phyloP scores from a whole-genome alignment of 306 rosid genomes.

The Astragalus glycyphyllos region DNA sequence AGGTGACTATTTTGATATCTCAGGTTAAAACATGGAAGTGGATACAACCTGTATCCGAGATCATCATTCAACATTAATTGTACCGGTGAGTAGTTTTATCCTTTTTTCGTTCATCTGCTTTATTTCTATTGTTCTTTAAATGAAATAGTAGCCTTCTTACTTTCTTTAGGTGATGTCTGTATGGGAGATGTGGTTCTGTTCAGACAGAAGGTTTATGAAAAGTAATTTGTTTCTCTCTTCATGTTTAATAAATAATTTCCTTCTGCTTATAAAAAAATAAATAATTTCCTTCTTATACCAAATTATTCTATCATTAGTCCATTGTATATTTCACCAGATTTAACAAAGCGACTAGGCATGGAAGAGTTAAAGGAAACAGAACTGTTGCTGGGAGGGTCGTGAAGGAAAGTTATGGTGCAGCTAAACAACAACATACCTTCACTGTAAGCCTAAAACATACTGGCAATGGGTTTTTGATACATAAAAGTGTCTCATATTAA shows the following conservation, averaged over 20 bases:
- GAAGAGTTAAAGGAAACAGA: slow-evolving; percentile 65
- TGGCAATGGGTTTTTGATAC: slow-evolving; percentile 14
- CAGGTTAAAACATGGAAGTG: slow-evolving; percentile 67
- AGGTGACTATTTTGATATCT: slow-evolving; percentile 25
- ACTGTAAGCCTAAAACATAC: slow-evolving; percentile 58
- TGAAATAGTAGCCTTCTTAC: slow-evolving; percentile 18
- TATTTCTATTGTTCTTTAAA: slow-evolving; percentile 36
- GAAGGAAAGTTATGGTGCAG: slow-evolving; percentile 84
- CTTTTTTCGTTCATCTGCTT: slow-evolving; percentile 15
- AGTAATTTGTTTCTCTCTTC: slow-evolving; percentile 49
- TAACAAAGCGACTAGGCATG: slow-evolving; percentile 65
- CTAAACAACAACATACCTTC: slow-evolving; percentile 84
- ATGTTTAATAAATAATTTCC: slow-evolving; percentile 26
- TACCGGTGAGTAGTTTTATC: slow-evolving; percentile 57
- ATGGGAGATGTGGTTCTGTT: slow-evolving; percentile 81
- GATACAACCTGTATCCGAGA: slow-evolving; percentile 66
- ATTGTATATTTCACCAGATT: slow-evolving; percentile 56
- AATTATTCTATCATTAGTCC: slow-evolving; percentile 5
- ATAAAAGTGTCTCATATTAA: background rate
- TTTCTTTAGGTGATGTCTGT: slow-evolving; percentile 80
- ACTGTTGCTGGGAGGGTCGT: slow-evolving; percentile 78
- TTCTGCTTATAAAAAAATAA: background rate
- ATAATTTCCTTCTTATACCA: slow-evolving; percentile 21
- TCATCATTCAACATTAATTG: slow-evolving; percentile 71
- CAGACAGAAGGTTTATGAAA: slow-evolving; percentile 72